Evolutionary conservation across 208 protist species (phyloP).

Genomic region (Vickermania spadyakhi): DNA sequence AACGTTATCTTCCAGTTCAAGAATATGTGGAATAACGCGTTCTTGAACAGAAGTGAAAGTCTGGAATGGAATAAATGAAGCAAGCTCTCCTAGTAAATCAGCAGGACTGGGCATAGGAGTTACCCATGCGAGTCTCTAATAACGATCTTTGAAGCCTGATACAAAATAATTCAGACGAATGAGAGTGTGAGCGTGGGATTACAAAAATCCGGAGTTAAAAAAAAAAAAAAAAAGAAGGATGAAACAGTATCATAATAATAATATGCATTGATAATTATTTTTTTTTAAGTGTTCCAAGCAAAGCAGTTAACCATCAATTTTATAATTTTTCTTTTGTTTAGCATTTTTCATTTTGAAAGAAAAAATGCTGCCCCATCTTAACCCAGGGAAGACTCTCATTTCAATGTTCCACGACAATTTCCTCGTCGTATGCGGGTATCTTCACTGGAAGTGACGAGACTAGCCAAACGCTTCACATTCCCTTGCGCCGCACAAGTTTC

Average conservation of each 20-base stretch:
- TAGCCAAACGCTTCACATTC: conserved; percentile 23
- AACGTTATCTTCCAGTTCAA: conserved; percentile 41
- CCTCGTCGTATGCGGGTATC: too few relatives aligned
- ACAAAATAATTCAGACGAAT: background rate
- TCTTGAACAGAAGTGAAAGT: conserved; percentile 70
- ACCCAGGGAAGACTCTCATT: too few relatives aligned
- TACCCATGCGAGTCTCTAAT: background rate
- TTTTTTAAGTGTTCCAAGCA: too few relatives aligned
- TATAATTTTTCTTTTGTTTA: too few relatives aligned
- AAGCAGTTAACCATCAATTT: too few relatives aligned
- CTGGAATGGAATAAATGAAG: conserved; percentile 32
- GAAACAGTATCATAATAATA: conserved; percentile 1
- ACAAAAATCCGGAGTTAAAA: background rate
- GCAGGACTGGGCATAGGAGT: background rate
- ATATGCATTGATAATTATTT: conserved; percentile 7
- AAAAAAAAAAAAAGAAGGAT: conserved; percentile 5
- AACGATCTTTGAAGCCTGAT: background rate
- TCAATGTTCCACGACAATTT: too few relatives aligned
- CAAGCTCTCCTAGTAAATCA: conserved; percentile 32
- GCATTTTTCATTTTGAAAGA: too few relatives aligned
- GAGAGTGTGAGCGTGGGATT: background rate
- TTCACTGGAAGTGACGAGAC: too few relatives aligned
- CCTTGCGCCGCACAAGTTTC: conserved; percentile 30
- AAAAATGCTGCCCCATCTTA: too few relatives aligned
- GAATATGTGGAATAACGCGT: conserved; percentile 41